Percentiles rank a stretch among this genome's conserved stretches.
Conservation (phyloP, 2,329 filamentous ascomycete genomes). For the Cylindrodendrum hubeiense region DNA sequence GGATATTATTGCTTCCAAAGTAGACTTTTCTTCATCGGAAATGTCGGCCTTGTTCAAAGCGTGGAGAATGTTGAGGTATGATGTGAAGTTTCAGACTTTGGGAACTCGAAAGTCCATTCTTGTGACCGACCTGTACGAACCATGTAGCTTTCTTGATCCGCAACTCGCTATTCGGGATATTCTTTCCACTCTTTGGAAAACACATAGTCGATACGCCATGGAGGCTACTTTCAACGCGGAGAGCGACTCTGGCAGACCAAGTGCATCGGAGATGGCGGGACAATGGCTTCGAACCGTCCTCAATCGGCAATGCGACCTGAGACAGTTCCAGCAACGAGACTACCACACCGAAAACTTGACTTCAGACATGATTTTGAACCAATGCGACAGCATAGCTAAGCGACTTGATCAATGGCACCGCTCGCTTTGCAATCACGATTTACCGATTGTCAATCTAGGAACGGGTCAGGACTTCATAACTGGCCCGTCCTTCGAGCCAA, state of each 20-base stretch:
- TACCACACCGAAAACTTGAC: not conserved
- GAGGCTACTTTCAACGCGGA: not conserved
- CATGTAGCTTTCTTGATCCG: not conserved
- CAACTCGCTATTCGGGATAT: not conserved
- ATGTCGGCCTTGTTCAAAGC: not conserved
- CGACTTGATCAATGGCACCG: conserved; percentile 1
- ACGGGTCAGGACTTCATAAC: not conserved
- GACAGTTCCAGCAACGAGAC: not conserved
- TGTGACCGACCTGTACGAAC: not conserved
- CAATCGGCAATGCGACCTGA: not conserved
- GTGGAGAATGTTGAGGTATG: conserved; percentile 1
- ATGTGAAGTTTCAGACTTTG: not conserved
- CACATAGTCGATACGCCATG: not conserved
- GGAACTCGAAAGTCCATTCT: not conserved
- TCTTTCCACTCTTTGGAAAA: not conserved
- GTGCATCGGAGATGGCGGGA: not conserved
- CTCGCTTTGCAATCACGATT: not conserved
- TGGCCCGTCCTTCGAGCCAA: not conserved
- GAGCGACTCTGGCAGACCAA: not conserved
- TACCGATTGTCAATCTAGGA: not conserved
- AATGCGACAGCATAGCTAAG: not conserved
- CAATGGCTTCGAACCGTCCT: not conserved
- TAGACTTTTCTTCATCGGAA: not conserved
- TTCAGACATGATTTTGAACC: not conserved
- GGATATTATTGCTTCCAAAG: not conserved